These are phyloP conservation scores for Aphanomyces stellatus DNA, from an alignment of 352 stramenopile species.

Conservation along the genomic window DNA sequence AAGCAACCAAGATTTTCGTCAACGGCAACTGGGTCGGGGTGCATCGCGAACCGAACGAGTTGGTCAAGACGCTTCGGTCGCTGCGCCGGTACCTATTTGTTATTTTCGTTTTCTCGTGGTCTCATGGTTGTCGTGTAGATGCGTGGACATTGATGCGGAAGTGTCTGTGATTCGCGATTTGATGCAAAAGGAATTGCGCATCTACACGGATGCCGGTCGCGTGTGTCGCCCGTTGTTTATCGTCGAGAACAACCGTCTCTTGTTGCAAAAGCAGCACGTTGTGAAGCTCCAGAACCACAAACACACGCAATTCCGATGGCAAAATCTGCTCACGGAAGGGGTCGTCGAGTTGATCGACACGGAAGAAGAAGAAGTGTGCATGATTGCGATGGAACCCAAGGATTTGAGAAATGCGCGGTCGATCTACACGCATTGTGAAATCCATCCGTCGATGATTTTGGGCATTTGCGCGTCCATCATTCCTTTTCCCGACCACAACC, in stretches of 20 bases:
- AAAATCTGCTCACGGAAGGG: conserved; percentile 88
- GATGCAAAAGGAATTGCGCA: conserved; percentile 96
- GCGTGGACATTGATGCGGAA: conserved; percentile 97
- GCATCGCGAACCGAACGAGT: conserved; percentile 94
- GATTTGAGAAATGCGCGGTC: conserved; percentile 81
- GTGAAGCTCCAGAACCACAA: conserved; percentile 90
- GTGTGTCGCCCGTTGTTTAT: conserved; percentile 99
- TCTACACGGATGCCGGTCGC: conserved; percentile 99
- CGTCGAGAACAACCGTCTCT: conserved; percentile 93
- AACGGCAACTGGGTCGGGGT: conserved; percentile 99
- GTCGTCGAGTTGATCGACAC: conserved; percentile 98
- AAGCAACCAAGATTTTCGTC: conserved; percentile 99
- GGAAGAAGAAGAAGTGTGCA: conserved; percentile 99
- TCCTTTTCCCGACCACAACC: conserved; percentile 99
- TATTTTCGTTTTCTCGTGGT: background rate
- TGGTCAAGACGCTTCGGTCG: conserved; percentile 92
- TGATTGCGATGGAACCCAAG: conserved; percentile 99
- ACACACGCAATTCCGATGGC: conserved; percentile 81
- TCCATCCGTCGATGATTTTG: conserved; percentile 99
- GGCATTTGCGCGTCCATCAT: conserved; percentile 99
- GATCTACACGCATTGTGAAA: conserved; percentile 99
- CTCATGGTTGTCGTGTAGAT: conserved; percentile 23
- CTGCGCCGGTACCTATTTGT: conserved; percentile 58
- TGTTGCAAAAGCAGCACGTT: conserved; percentile 97
- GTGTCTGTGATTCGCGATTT: conserved; percentile 98